Base-by-base conservation (phyloP, 306 rosid genomes). In the Canavalia gladiata region DNA sequence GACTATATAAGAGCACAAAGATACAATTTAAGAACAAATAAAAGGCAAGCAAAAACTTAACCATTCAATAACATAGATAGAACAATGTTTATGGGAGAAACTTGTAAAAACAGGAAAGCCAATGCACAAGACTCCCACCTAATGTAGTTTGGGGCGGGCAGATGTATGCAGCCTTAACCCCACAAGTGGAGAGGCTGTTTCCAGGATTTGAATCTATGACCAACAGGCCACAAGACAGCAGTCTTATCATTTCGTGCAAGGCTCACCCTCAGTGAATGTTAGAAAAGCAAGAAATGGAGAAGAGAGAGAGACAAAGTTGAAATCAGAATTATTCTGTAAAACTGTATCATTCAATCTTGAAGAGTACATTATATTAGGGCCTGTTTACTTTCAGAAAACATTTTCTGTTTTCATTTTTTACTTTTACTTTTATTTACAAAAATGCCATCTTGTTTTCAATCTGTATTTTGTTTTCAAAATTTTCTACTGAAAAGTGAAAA, bases 1-100 rank as follows among this genome's bases (percentile, higher is more conserved):
- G 70, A 37, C 57, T 30, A 28, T 59, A 67, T 31, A 79, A 64
- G 62, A 45, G 71, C 85, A 71, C 6, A 50, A 6, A 12, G 77
- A 81, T 28, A 68, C 33, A 60, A 37, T 10, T 60, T 31, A 47
- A 63, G 59, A 42, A 41, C 29, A 68, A 13, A 42, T 33, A 45
- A 18, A 65, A 29, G 57, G 18, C 1, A 13, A 37, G 18, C 1
- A 13, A 37, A 74, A 37, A 77, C 43, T 58, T 60, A 69, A 75
- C 59, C 74, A 67, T 42, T 42, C 13, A 67, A 78, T 71, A 50
- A 50, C 51, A 7, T 52, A 37, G 25, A 45, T 68, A 81, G 50
- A 67, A 35, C 35, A 68, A 39, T 50, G 50, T 34, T 80, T 67
- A 56, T 39, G 69, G 12, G 29, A 67, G 72, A 28, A 43, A 68